Evolutionary conservation across 2,329 filamentous ascomycete species (phyloP), one percentile per base, ranked within the genome.

Genomic region (Colletotrichum cereale): DNA sequence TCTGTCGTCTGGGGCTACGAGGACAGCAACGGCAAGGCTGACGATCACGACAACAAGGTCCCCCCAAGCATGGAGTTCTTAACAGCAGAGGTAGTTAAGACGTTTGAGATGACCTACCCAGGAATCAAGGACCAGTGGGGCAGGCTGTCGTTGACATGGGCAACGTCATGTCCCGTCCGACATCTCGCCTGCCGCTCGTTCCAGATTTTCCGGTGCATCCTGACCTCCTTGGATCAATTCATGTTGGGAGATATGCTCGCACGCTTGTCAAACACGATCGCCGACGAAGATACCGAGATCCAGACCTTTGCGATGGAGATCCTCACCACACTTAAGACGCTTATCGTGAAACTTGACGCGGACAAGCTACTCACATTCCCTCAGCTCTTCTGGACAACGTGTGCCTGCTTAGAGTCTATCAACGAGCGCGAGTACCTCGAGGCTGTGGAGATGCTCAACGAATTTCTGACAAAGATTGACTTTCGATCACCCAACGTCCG

Each of bases 281-380:
- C 97, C 0, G 96, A 98, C 74, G 95, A 98, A 75, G 94, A 97
- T 77, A 89, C 91, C 0, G 96, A 98, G 82, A 97, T 98, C 65
- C 94, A 98, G 77, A 96, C 95, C 0, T 99, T 99, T 78, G 97
- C 96, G 0, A 96, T 98, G 92, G 97, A 99, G 79, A 98, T 99
- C 68, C 82, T 99, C 64, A 98, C 95, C 0, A 99, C 97, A 0
- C 82, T 99, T 62, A 95, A 97, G 78, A 95, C 95, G 0, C 92
- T 99, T 55, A 97, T 99, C 68, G 89, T 91, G 75, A 96, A 96
- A 66, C 84, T 98, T 36, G 91, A 95, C 26, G 87, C 92, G 0
- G 89, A 92, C 47, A 92, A 95, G 78, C 86, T 99, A 2, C 82
- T 97, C 58, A 90, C 91, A n/a, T 98, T 97, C 75, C 96, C 96